phyloP scores from a whole-genome alignment of 75 land plant genomes.

The Larix kaempferi region DNA sequence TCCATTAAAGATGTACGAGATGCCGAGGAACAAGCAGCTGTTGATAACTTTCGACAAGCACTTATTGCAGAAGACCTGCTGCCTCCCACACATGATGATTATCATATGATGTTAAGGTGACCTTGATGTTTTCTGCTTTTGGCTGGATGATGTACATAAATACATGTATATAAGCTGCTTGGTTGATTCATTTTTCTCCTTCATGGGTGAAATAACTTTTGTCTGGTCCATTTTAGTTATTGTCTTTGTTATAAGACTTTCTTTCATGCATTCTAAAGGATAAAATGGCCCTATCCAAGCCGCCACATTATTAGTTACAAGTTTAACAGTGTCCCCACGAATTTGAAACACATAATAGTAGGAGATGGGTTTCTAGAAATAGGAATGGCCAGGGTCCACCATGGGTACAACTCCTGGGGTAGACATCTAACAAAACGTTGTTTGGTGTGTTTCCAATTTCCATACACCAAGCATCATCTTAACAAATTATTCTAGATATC shows the following conservation, averaged over 20 bases:
- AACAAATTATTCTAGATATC: no score
- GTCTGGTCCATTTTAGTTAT: not conserved
- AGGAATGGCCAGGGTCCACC: no score
- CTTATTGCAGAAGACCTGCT: constrained; percentile 49
- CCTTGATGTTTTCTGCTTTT: not conserved
- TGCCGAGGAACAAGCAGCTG: constrained; percentile 65
- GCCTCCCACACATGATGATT: constrained; percentile 76
- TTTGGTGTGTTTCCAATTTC: no score
- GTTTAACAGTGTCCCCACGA: no score
- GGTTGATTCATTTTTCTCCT: not conserved
- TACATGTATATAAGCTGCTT: not conserved
- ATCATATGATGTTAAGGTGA: constrained; percentile 73
- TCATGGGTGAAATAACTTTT: not conserved
- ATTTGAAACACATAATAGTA: no score
- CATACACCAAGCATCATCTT: no score
- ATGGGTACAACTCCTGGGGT: no score
- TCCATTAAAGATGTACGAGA: constrained; percentile 63
- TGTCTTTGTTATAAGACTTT: not conserved
- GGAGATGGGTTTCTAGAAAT: no score
- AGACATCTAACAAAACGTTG: no score
- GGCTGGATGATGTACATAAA: not conserved
- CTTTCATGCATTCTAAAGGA: not conserved
- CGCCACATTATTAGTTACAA: no score
- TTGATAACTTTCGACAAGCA: constrained; percentile 55
- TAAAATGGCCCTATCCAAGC: not conserved